Base-by-base conservation (phyloP, 352 stramenopile species). In the Globisporangium carolinianum region DNA sequence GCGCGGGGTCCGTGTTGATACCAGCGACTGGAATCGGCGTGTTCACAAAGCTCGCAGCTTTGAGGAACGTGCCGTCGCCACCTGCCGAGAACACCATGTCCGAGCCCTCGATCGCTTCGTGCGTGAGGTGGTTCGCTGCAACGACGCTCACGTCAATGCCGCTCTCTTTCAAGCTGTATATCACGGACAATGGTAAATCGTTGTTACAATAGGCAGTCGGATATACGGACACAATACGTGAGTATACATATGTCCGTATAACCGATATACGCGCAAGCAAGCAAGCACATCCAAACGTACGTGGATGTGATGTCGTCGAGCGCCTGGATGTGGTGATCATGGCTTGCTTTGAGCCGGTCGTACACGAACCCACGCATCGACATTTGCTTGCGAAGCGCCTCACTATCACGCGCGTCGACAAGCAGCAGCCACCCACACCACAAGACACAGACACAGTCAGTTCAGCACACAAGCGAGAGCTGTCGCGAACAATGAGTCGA, bases 311-410 rank as follows among this genome's bases (percentile, higher is more conserved):
- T 89, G 64, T 95, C 85, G n/a, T 93, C 83, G 4, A 95, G 60
- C 0, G 85, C 85, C 60, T 89, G 77, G 5, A 93, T 70, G 57
- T 95, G 85, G 65, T 95, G 85, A 50, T 95, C 85, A 58, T 95
- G 85, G 47, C 83, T 95, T 2, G 83, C 81, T 51, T 91, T 91
- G 38, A 95, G 68, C 4, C 85, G 81, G 47, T 95, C 85, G 66
- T 93, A 89, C 37, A 95, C 72, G 58, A 95, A 95, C 38, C 85
- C 85, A 56, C 85, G 81, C 85, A 95, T 92, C 2, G 85, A 95
- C 85, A 95, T 93, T 72, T 95, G 83, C 73, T 95, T 95, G 32
- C 84, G 79, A 48, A 95, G 61, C 18, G 81, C 83, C 65, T 95
- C 85, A n/a, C 82, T 93, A 39, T 35, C 53, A n/a, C 14, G 14